Conservation (phyloP, 208 protist genomes). For the Wallacemonas sp. region DNA sequence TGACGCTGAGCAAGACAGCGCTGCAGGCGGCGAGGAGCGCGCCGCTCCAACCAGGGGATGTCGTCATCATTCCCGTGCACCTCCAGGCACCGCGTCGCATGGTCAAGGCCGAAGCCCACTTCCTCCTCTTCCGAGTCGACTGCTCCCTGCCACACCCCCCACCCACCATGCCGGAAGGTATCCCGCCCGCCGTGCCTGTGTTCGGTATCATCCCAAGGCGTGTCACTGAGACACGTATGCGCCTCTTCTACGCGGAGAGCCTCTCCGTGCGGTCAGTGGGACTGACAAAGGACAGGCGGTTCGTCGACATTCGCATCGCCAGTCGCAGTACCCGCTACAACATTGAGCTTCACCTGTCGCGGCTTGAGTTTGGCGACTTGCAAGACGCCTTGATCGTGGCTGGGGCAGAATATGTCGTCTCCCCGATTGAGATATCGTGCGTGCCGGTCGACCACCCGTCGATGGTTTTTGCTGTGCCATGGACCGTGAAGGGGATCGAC, state of each 20-base stretch:
- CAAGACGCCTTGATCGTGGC: slow-evolving; percentile 70
- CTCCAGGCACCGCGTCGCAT: slow-evolving; percentile 56
- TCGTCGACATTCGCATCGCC: slow-evolving; percentile 65
- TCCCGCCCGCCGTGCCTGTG: slow-evolving; percentile 81
- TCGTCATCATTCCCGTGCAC: slow-evolving; percentile 48
- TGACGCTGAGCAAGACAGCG: slow-evolving; percentile 57
- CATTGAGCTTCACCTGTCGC: slow-evolving; percentile 71
- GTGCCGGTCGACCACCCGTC: slow-evolving; percentile 29
- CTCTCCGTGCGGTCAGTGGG: slow-evolving; percentile 52
- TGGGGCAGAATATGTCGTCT: slow-evolving; percentile 76
- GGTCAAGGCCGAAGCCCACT: slow-evolving; percentile 43
- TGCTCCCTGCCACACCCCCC: slow-evolving; percentile 58
- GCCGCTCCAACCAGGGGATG: slow-evolving; percentile 63
- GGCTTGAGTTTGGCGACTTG: slow-evolving; percentile 47
- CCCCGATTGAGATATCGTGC: slow-evolving; percentile 71
- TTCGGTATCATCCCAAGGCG: slow-evolving; percentile 86
- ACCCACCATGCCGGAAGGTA: slow-evolving; percentile 52
- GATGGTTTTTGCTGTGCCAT: slow-evolving; percentile 43
- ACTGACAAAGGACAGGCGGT: slow-evolving; percentile 66
- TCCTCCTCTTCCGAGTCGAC: slow-evolving; percentile 78
- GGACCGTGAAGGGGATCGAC: slow-evolving; percentile 66
- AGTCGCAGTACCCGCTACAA: slow-evolving; percentile 77
- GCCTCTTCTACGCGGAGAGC: slow-evolving; percentile 71
- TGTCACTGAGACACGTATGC: slow-evolving; percentile 80
- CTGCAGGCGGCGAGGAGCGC: slow-evolving; percentile 24